Evolutionary conservation across 192 early-diverging fungal genomes (phyloP), one percentile per base, ranked within the genome.

Genomic region (Backusella macrospora): DNA sequence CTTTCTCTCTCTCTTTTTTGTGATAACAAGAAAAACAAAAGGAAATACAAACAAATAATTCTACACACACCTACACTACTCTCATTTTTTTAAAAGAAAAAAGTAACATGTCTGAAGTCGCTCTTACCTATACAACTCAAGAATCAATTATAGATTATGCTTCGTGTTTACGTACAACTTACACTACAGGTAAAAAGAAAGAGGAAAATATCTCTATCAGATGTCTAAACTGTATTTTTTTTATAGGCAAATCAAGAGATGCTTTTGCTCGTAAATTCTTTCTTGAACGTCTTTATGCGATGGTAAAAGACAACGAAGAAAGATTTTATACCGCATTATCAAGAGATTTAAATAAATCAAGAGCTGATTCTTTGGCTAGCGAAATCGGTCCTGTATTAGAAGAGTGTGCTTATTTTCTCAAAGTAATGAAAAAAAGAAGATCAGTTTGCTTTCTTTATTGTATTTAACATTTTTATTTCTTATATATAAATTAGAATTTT

Each of bases 301-400:
- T 92, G 37, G 49, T 93, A 40, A 86, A 83, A 14, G 87, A 90
- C 21, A 87, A 92, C 68, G 86, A 91, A 65, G 79, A 78, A 21
- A 66, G 37, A 5, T 65, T 92, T 18, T 77, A 85, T 13, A 86
- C 88, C 12, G 87, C 90, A 10, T 62, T 90, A 14, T 76, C 74
- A 68, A 75, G 77, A 15, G 93, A 94, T 75, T 70, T 92, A 52
- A 82, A 79, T 73, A 91, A 89, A 63, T 83, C 86, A 5, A 62
- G 64, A 13, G 52, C 39, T n/a, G 93, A 93, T 62, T 37, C 87
- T 26, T 74, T 87, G 2, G 65, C 81, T 13, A 86, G 81, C 62
- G 91, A 94, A 47, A 85, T 87, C 34, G 83, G 77, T 10, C 75
- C 74, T 42, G 76, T 81, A 15, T 76, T 80, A 34, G 78, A 86